Percentiles rank a stretch among this genome's conserved stretches.
Evolutionary conservation across 257 asterid genomes (phyloP).

Genomic region (Petunia axillaris): DNA sequence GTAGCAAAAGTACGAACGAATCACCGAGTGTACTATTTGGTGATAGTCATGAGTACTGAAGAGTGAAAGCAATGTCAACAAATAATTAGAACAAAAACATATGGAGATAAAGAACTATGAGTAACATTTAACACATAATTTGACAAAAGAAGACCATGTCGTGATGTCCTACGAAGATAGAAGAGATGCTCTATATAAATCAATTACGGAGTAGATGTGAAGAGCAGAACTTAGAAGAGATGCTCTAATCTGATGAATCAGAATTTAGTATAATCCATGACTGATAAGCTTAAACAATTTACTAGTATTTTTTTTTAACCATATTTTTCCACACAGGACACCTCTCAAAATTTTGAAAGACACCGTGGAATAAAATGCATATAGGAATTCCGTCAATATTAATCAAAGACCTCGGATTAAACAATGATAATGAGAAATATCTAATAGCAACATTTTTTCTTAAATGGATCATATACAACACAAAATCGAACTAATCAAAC

Average conservation of each 20-base stretch:
- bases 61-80: not conserved
- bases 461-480: too few species aligned
- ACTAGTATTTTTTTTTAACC: not conserved
- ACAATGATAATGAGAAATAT: not conserved
- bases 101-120: too few species aligned
- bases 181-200: not conserved
- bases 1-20: not conserved
- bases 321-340: not conserved
- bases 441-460: not conserved
- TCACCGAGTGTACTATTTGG: not conserved
- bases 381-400: not conserved
- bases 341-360: not conserved
- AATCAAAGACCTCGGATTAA: not conserved
- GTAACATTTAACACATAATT: too few species aligned
- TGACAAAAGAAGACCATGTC: too few species aligned
- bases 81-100: not conserved
- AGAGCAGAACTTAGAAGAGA: not conserved
- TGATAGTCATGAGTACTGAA: not conserved
- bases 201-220: not conserved
- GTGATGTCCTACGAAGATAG: not conserved
- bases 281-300: not conserved
- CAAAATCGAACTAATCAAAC: too few species aligned
- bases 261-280: not conserved
- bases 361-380: not conserved
- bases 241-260: not conserved